phyloP scores from a whole-genome alignment of 192 early-diverging fungal species.

The Coemansia sp. region DNA sequence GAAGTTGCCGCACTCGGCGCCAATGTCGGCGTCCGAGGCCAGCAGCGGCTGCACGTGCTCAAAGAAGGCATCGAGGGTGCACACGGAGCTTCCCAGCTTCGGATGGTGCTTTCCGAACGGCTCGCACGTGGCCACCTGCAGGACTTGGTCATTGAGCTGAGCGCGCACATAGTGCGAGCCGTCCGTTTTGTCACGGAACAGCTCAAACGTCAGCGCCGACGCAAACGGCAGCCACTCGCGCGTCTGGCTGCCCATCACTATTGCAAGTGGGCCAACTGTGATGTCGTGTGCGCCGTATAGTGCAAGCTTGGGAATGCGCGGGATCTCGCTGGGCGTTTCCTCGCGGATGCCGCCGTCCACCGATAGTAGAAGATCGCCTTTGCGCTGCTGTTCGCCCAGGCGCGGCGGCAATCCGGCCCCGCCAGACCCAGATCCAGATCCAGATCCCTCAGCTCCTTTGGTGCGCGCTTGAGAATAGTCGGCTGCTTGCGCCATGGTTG shows the following conservation, averaged over 20 bases:
- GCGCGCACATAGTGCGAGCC: slow-evolving; percentile 36
- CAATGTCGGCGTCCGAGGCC: slow-evolving; percentile 12
- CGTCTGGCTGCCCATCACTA: slow-evolving; percentile 21
- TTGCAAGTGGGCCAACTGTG: slow-evolving; percentile 26
- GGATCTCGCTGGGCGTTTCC: slow-evolving; percentile 8
- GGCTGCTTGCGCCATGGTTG: slow-evolving; percentile 33
- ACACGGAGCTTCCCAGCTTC: slow-evolving; percentile 36
- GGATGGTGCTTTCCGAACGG: slow-evolving; percentile 36
- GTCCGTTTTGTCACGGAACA: slow-evolving; percentile 28
- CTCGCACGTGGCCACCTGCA: slow-evolving; percentile 35
- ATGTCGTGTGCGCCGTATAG: slow-evolving; percentile 41
- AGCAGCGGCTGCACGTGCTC: slow-evolving; percentile 36
- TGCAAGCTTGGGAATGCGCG: slow-evolving; percentile 30
- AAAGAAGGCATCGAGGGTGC: slow-evolving; percentile 44
- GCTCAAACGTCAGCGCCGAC: slow-evolving; percentile 42
- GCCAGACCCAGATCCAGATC: no score
- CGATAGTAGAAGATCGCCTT: slow-evolving; percentile 20
- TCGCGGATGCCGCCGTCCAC: slow-evolving; percentile 18
- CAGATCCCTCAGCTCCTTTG: not conserved
- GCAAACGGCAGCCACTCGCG: slow-evolving; percentile 41
- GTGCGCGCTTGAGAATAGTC: not conserved
- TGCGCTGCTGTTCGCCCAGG: slow-evolving; percentile 18
- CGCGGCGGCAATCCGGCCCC: not conserved
- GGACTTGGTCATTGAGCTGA: slow-evolving; percentile 25
- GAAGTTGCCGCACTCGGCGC: slow-evolving; percentile 27